These are phyloP conservation scores for Talaromyces borbonicus DNA, from an alignment of 495 filamentous ascomycete species.

Conservation along the genomic window DNA sequence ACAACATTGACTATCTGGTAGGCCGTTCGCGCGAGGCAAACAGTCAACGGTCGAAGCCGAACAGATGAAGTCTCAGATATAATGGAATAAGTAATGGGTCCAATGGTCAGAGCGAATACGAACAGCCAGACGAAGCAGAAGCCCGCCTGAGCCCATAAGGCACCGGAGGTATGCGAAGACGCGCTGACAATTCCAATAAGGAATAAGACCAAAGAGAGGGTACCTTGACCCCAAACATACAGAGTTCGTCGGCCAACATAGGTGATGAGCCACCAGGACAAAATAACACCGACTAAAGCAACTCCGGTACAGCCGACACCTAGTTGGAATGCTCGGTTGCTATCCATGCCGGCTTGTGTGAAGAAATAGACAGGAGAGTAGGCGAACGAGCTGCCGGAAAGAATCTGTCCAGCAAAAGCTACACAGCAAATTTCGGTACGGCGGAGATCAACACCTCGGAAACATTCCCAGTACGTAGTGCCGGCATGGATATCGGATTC, in stretches of 20 bases:
- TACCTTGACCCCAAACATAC: conserved; percentile 39
- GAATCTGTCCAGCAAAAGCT: conserved; percentile 36
- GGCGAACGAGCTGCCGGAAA: conserved; percentile 22
- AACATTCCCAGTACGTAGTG: conserved; percentile 29
- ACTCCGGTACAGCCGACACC: conserved; percentile 18
- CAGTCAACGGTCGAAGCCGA: conserved; percentile 57
- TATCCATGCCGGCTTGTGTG: conserved; percentile 46
- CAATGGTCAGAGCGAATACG: conserved; percentile 58
- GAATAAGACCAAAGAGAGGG: conserved; percentile 40
- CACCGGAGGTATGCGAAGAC: conserved; percentile 24
- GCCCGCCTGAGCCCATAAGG: conserved; percentile 30
- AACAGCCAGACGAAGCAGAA: conserved; percentile 59
- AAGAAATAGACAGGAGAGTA: conserved; percentile 59
- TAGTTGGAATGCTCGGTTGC: conserved; percentile 22
- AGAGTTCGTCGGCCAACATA: conserved; percentile 41
- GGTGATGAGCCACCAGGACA: conserved; percentile 22
- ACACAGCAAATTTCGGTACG: conserved; percentile 35
- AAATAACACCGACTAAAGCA: conserved; percentile 19
- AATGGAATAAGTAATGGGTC: conserved; percentile 62
- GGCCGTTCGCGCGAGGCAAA: conserved; percentile 49
- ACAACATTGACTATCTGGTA: conserved; percentile 59
- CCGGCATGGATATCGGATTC: conserved; percentile 48
- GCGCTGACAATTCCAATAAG: conserved; percentile 57
- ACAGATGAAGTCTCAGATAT: conserved; percentile 61
- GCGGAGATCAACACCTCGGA: conserved; percentile 31